Percentiles rank a stretch among this genome's conserved stretches.
Evolutionary conservation across 495 filamentous ascomycete genomes (phyloP).

Genomic region (Umbilicaria muhlenbergii): DNA sequence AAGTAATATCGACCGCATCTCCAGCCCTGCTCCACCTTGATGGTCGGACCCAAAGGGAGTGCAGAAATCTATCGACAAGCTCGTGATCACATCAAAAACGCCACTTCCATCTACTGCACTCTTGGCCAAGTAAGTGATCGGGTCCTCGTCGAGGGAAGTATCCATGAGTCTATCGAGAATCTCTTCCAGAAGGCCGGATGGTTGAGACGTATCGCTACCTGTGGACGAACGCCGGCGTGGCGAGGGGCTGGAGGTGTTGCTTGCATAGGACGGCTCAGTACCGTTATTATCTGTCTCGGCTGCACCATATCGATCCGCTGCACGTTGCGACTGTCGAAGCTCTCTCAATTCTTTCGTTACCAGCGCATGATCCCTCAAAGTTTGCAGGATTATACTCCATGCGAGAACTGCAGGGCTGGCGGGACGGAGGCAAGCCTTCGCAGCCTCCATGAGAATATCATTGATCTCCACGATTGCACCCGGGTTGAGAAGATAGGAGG

Average conservation of each 20-base stretch:
- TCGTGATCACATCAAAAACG: conserved; percentile 47
- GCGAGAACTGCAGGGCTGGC: conserved; percentile 56
- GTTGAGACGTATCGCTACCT: conserved; percentile 22
- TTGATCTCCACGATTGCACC: conserved; percentile 49
- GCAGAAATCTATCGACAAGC: conserved; percentile 35
- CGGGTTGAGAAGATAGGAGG: conserved; percentile 46
- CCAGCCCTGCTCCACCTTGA: conserved; percentile 25
- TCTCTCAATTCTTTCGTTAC: conserved; percentile 42
- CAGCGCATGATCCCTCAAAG: conserved; percentile 43
- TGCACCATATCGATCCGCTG: conserved; percentile 28
- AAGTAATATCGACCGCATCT: conserved; percentile 43
- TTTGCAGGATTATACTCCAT: conserved; percentile 62
- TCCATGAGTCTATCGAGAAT: conserved; percentile 32
- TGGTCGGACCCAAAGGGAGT: conserved; percentile 28
- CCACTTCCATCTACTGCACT: conserved; percentile 35
- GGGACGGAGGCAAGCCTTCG: conserved; percentile 28
- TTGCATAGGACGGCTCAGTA: conserved; percentile 8
- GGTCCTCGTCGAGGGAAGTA: conserved; percentile 27
- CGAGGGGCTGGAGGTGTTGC: conserved; percentile 3
- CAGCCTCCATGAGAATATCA: conserved; percentile 36
- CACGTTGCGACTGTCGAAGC: conserved; percentile 43
- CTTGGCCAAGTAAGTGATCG: conserved; percentile 31
- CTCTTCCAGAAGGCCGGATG: conserved; percentile 32
- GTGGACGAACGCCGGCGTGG: conserved; percentile 9
- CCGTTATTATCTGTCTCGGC: conserved; percentile 14